Evolutionary conservation across 1,139 yeast species (phyloP), one percentile per base, ranked within the genome.

Genomic region (Taphrina populina): DNA sequence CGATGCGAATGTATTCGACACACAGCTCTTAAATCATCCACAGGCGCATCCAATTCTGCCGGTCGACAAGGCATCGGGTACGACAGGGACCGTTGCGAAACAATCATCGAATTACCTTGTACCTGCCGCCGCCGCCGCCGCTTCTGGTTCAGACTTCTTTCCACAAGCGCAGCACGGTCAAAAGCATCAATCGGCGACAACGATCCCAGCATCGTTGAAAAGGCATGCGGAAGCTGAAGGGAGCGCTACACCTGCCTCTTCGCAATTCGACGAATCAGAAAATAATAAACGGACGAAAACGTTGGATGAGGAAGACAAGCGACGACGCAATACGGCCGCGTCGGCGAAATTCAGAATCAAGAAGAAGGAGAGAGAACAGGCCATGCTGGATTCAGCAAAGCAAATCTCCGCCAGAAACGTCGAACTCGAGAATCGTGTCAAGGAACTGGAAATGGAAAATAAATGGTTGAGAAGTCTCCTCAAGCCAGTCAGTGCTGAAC

Each of bases 371-470:
- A 83, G 85, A 66, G 95, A 88, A 69, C 88, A 83, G 68, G 90
- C 87, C 67, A 80, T 87, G 83, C 95, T 87, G 69, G 74, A 75
- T 41, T 79, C 78, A 57, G 75, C 87, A 17, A 74, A 76, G 63
- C 82, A 79, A 57, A 74, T 88, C 60, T 79, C 78, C 62, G 86
- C 83, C 30, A 69, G 79, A 63, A 81, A 86, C 21, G 73, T 74
- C 54, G 72, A 72, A 24, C 75, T 85, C 61, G 92, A 86, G 66
- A 70, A 75, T 58, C 81, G 82, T 63, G 76, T 81, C 44, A 75
- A 74, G 66, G 86, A 86, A 69, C 69, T 83, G 61, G 94, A 87
- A 69, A 82, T 84, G 84, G 96, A 88, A 70, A 88, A 88, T 73
- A 80, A 80, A 65, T 76, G 92, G 71, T 75, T 88, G 61, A 78